Evolutionary conservation across 495 filamentous ascomycete species (phyloP).

Genomic region (Neurospora intermedia): DNA sequence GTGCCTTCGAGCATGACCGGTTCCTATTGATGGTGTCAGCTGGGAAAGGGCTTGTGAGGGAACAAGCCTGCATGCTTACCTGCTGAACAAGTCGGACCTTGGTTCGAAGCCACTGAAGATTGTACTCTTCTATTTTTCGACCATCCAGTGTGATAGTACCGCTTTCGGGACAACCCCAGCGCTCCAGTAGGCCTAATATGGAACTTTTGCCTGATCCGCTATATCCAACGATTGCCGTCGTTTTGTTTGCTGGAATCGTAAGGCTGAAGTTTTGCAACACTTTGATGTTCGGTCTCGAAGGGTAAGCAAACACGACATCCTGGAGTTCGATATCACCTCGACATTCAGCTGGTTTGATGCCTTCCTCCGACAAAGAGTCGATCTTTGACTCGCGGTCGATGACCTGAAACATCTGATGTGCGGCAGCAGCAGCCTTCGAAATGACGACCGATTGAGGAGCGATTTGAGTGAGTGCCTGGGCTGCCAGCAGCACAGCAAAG

Average conservation of each 20-base stretch:
- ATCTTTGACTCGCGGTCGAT: constrained; percentile 38
- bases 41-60: neutral
- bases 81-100: constrained; percentile 59
- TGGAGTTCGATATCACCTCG: constrained; percentile 41
- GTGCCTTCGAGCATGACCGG: constrained; percentile 64
- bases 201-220: constrained; percentile 80
- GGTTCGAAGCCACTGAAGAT: constrained; percentile 52
- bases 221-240: constrained; percentile 70
- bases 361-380: constrained; percentile 26
- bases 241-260: constrained; percentile 59
- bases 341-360: constrained; percentile 26
- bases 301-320: constrained; percentile 52
- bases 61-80: neutral
- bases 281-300: constrained; percentile 49
- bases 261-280: constrained; percentile 43
- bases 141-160: constrained; percentile 43
- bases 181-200: constrained; percentile 73
- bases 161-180: constrained; percentile 67
- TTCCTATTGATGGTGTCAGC: constrained; percentile 25
- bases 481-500: constrained; percentile 13
- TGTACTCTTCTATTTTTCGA: constrained; percentile 39
- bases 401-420: constrained; percentile 38
- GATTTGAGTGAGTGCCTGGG: constrained; percentile 30
- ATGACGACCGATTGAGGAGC: constrained; percentile 36
- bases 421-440: constrained; percentile 38